Conservation (phyloP, 2,329 filamentous ascomycete genomes). For the Epichloe baconii region DNA sequence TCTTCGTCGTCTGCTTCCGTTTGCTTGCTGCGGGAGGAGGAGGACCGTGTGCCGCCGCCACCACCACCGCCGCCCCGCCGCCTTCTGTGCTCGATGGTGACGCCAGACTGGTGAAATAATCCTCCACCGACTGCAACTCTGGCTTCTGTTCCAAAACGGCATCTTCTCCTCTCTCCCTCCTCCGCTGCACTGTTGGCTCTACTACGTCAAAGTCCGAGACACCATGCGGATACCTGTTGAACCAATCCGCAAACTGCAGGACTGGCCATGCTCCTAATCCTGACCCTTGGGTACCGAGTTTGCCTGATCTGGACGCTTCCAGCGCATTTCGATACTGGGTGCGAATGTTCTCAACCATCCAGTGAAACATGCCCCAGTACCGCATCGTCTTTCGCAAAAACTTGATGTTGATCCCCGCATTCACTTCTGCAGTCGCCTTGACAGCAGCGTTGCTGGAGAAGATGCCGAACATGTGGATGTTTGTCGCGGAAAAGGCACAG, state of each 20-base stretch:
- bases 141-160: constrained; percentile 79
- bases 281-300: constrained; percentile 32
- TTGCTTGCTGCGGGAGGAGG: constrained; percentile 13
- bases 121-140: constrained; percentile 84
- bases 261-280: constrained; percentile 45
- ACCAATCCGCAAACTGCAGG: constrained; percentile 97
- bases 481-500: constrained; percentile 84
- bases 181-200: constrained; percentile 53
- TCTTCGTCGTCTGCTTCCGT: constrained; percentile 27
- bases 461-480: constrained; percentile 85
- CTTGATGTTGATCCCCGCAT: constrained; percentile 75
- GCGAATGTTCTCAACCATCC: constrained; percentile 85
- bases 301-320: constrained; percentile 62
- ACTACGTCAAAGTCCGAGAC: constrained; percentile 75
- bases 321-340: constrained; percentile 77
- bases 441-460: constrained; percentile 72
- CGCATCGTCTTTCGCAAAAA: constrained; percentile 92
- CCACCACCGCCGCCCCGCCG: too few species aligned
- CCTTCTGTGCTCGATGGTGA: constrained; percentile 42
- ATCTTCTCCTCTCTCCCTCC: constrained; percentile 71
- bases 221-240: constrained; percentile 85
- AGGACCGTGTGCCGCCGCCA: too few species aligned
- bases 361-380: constrained; percentile 98
- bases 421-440: constrained; percentile 67
- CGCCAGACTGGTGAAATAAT: constrained; percentile 77